Evolutionary conservation across 345 rosid genomes (phyloP).

Genomic region (Cardamine resedifolia): DNA sequence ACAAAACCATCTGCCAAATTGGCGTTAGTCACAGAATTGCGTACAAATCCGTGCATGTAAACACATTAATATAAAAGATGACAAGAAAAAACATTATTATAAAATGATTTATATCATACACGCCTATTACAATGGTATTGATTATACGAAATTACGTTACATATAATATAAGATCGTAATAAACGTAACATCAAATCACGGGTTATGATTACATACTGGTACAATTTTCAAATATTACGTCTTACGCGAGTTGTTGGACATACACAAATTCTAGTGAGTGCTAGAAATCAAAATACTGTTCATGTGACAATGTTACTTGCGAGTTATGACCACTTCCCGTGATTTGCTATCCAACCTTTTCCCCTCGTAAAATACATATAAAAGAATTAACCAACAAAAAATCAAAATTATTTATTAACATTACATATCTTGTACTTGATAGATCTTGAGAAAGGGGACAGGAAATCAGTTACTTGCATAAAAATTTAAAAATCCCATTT

Average conservation of each 20-base stretch:
- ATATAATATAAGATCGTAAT: neutral
- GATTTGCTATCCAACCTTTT: constrained; percentile 5
- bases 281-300: constrained; percentile 12
- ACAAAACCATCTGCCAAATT: constrained; percentile 13
- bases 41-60: constrained; percentile 24
- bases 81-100: constrained; percentile 1
- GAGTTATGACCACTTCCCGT: constrained; percentile 9
- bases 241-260: constrained; percentile 11
- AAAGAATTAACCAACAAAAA: neutral
- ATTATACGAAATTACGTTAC: neutral
- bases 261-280: constrained; percentile 22
- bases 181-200: constrained; percentile 37
- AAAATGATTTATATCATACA: neutral
- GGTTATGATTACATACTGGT: constrained; percentile 10
- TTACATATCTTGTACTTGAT: neutral
- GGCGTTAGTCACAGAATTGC: constrained; percentile 28
- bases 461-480: constrained; percentile 20
- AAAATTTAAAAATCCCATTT: constrained; percentile 1
- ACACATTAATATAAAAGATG: neutral
- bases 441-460: neutral
- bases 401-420: neutral
- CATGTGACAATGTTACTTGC: constrained; percentile 14
- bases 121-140: neutral
- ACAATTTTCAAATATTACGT: constrained; percentile 4
- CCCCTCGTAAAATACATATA: neutral